These are phyloP conservation scores for Pythium utonaiense DNA, from an alignment of 352 stramenopile species.

Conservation along the genomic window DNA sequence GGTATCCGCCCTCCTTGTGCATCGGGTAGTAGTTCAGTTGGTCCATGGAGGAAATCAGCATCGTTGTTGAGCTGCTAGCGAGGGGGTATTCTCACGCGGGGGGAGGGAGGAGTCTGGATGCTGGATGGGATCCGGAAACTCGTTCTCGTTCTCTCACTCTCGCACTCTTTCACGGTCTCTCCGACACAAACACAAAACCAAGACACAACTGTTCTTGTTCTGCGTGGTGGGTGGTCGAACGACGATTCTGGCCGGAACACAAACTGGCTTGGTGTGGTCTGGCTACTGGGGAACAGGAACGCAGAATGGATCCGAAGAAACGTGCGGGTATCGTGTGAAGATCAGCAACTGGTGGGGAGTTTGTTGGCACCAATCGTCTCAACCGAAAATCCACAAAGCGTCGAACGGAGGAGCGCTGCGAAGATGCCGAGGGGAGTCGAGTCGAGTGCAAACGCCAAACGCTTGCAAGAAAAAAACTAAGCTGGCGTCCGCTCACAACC, in stretches of 20 bases:
- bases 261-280: slow-evolving; percentile 3
- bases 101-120: neutral
- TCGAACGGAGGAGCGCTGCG: neutral
- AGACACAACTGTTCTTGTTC: neutral
- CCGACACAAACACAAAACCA: too few species aligned
- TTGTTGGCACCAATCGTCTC: slow-evolving; percentile 11
- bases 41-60: slow-evolving; percentile 82
- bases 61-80: slow-evolving; percentile 18
- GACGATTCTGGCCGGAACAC: neutral
- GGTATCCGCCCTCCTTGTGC: slow-evolving; percentile 58
- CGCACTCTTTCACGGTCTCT: too few species aligned
- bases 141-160: neutral
- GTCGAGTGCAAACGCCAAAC: slow-evolving; percentile 13
- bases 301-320: neutral
- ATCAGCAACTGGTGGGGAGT: slow-evolving; percentile 9
- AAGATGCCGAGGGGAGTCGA: neutral
- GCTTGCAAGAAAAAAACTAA: slow-evolving; percentile 31
- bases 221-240: neutral
- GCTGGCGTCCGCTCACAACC: neutral
- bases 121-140: slow-evolving; percentile 13
- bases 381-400: slow-evolving; percentile 12
- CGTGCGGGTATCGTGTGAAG: slow-evolving; percentile 3
- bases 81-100: too few species aligned
- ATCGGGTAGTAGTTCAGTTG: slow-evolving; percentile 83
- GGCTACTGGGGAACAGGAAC: neutral